These are phyloP conservation scores for Boletus reticuloceps DNA, from an alignment of 768 basidiomycete genomes.

Conservation along the genomic window DNA sequence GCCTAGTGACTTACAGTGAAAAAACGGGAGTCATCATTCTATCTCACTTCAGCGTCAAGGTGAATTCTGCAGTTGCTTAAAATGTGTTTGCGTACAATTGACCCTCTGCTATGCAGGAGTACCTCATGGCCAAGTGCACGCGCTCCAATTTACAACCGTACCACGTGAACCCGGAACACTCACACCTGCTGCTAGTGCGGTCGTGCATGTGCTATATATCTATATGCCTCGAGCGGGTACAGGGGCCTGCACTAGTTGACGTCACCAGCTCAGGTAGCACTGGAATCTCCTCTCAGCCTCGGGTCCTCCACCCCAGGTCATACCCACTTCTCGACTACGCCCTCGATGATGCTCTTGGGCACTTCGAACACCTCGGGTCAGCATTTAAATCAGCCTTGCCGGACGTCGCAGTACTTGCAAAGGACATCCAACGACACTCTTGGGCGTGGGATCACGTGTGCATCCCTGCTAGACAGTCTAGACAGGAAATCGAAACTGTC, in stretches of 20 bases:
- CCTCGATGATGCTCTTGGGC: neutral
- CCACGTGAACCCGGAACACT: neutral
- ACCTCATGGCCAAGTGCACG: neutral
- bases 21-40: neutral
- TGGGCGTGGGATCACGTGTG: neutral
- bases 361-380: neutral
- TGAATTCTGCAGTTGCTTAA: neutral
- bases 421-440: neutral
- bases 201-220: too few species aligned
- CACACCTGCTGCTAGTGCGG: neutral
- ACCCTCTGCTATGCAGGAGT: neutral
- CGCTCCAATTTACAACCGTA: neutral
- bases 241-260: too few species aligned
- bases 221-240: too few species aligned
- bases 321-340: neutral
- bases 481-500: too few species aligned
- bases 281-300: too few species aligned
- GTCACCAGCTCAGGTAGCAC: too few species aligned
- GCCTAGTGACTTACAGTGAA: conserved; percentile 1
- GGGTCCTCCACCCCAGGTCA: neutral
- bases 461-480: neutral
- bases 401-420: neutral
- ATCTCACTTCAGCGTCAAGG: conserved; percentile 5
- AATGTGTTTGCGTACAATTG: neutral
- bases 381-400: neutral